Percentiles rank a stretch among this genome's conserved stretches.
phyloP scores from a whole-genome alignment of 495 filamentous ascomycete species.

The Halenospora varia region DNA sequence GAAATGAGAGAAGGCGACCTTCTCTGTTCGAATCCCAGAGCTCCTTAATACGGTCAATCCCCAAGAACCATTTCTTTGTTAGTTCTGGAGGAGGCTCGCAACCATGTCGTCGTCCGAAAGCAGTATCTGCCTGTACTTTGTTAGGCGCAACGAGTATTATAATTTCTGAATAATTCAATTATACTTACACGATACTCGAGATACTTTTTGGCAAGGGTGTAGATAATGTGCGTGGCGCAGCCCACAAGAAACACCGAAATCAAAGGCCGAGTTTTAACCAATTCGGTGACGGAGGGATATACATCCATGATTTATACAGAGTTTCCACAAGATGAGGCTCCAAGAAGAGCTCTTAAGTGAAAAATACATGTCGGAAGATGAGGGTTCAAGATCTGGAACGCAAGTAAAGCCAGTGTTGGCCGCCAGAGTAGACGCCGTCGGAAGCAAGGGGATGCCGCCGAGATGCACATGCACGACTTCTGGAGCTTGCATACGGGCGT shows the following conservation, averaged over 20 bases:
- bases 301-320: conserved; percentile 7
- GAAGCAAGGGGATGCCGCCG: too few species aligned
- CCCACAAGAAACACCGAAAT: conserved; percentile 4
- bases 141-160: not conserved
- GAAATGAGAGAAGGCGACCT: conserved; percentile 31
- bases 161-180: not conserved
- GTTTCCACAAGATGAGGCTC: too few species aligned
- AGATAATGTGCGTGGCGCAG: conserved; percentile 3
- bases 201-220: not conserved
- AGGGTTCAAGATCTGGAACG: too few species aligned
- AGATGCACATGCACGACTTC: too few species aligned
- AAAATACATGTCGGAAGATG: too few species aligned
- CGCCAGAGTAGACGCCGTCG: too few species aligned
- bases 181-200: not conserved
- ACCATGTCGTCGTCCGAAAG: conserved; percentile 5
- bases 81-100: conserved; percentile 32
- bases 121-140: not conserved
- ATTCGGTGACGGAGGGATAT: not conserved
- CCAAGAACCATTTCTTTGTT: conserved; percentile 35
- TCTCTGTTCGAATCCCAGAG: conserved; percentile 32
- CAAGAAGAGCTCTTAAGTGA: too few species aligned
- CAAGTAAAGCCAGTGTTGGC: too few species aligned
- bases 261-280: not conserved
- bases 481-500: too few species aligned
- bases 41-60: conserved; percentile 36